Conservation (phyloP, 2,329 filamentous ascomycete species). For the Phaeosphaeriaceae sp. region DNA sequence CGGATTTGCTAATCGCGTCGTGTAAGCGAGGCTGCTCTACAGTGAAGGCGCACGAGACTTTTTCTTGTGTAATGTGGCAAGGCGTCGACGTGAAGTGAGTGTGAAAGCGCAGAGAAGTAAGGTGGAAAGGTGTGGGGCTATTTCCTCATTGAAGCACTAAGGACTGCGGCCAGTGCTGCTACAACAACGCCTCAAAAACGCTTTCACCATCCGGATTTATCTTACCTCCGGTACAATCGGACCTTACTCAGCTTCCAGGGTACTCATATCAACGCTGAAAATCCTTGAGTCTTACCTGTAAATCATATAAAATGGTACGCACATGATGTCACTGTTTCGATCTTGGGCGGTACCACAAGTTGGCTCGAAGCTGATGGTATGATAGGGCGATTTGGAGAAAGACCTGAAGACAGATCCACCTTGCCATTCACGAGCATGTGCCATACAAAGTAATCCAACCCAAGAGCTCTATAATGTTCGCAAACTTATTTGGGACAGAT, state of each 20-base stretch:
- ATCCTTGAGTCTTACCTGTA: background rate
- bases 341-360: background rate
- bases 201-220: conserved; percentile 1
- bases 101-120: conserved; percentile 27
- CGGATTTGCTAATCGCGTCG: conserved; percentile 14
- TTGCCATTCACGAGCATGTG: conserved; percentile 87
- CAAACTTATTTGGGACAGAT: conserved; percentile 57
- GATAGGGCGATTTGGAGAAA: conserved; percentile 63
- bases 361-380: conserved; percentile 13
- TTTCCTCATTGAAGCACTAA: conserved; percentile 25
- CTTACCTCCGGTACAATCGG: conserved; percentile 1
- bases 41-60: conserved; percentile 23
- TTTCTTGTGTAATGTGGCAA: conserved; percentile 33
- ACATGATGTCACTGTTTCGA: conserved; percentile 34
- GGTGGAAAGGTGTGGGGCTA: conserved; percentile 38
- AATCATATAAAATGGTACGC: conserved; percentile 32
- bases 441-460: conserved; percentile 75
- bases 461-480: background rate
- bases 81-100: conserved; percentile 20
- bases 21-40: conserved; percentile 15
- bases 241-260: background rate
- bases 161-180: conserved; percentile 16
- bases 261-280: too few relatives aligned
- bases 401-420: conserved; percentile 78
- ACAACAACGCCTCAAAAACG: background rate